Conservation (phyloP, 768 basidiomycete species). For the Chiua virens region DNA sequence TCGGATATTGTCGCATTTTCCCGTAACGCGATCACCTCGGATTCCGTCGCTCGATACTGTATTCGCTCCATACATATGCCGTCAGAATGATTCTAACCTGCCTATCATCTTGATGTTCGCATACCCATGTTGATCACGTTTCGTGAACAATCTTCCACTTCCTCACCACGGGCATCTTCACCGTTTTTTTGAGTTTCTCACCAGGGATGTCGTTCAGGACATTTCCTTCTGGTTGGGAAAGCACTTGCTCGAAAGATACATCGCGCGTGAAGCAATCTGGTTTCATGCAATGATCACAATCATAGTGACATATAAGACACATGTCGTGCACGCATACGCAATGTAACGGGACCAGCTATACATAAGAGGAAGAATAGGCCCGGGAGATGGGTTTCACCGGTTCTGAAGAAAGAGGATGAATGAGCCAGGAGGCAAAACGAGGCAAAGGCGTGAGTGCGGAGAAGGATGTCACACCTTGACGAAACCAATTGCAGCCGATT, state of each 20-base stretch:
- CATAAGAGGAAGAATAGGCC: neutral
- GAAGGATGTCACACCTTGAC: constrained; percentile 67
- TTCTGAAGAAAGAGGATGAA: constrained; percentile 31
- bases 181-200: too few relatives aligned
- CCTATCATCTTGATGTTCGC: neutral
- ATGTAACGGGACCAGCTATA: neutral
- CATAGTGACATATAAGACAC: constrained; percentile 20
- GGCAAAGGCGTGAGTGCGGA: neutral
- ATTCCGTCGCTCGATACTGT: neutral
- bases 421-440: neutral
- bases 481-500: constrained; percentile 91
- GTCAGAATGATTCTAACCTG: neutral
- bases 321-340: constrained; percentile 4
- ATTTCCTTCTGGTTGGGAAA: too few relatives aligned
- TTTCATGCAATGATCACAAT: constrained; percentile 20
- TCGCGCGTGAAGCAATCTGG: constrained; percentile 4
- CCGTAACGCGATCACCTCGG: constrained; percentile 5
- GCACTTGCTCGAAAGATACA: neutral
- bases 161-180: neutral
- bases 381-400: constrained; percentile 38
- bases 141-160: neutral
- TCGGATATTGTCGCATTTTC: neutral
- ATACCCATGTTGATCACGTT: neutral
- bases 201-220: too few relatives aligned
- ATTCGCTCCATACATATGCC: too few relatives aligned